A percentile compares a stretch with the other conserved stretches of the same genome.
Conservation (phyloP, 768 basidiomycete species). For the Coprinopsis sp. region DNA sequence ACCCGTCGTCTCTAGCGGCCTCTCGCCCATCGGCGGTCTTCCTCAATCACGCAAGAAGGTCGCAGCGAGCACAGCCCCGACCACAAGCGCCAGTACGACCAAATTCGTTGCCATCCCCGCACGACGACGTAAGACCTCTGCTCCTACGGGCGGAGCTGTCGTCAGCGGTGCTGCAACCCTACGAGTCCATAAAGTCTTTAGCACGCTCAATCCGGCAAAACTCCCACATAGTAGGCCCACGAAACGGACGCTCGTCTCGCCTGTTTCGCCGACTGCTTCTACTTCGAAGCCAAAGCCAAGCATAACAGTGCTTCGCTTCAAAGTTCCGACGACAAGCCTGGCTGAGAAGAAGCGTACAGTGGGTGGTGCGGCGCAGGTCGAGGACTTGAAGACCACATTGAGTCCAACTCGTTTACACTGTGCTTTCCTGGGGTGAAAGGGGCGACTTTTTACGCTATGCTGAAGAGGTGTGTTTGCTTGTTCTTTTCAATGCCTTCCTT, state of each 20-base stretch:
- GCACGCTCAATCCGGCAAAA: constrained; percentile 10
- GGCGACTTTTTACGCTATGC: no score
- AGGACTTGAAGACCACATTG: constrained; percentile 12
- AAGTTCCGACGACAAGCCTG: constrained; percentile 15
- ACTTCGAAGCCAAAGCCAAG: neutral
- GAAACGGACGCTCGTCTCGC: constrained; percentile 3
- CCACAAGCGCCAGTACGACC: constrained; percentile 10
- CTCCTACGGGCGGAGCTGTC: constrained; percentile 8
- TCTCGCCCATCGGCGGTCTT: no score
- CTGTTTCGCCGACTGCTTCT: constrained; percentile 7
- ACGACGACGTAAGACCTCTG: constrained; percentile 19
- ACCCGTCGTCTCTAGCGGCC: no score
- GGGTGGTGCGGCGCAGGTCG: constrained; percentile 22
- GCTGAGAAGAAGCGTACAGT: constrained; percentile 25
- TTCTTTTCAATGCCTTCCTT: no score
- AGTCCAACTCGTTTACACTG: no score
- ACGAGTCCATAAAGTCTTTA: constrained; percentile 21
- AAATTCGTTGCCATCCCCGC: constrained; percentile 9
- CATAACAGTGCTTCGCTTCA: constrained; percentile 6
- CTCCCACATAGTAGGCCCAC: neutral
- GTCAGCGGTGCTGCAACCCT: constrained; percentile 14
- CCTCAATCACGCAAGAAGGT: constrained; percentile 16
- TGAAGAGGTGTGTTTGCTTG: no score
- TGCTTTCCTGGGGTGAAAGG: no score
- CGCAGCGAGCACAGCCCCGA: constrained; percentile 10